Evolutionary conservation across 2,329 filamentous ascomycete genomes (phyloP).

Genomic region (Colletotrichum chrysophilum): DNA sequence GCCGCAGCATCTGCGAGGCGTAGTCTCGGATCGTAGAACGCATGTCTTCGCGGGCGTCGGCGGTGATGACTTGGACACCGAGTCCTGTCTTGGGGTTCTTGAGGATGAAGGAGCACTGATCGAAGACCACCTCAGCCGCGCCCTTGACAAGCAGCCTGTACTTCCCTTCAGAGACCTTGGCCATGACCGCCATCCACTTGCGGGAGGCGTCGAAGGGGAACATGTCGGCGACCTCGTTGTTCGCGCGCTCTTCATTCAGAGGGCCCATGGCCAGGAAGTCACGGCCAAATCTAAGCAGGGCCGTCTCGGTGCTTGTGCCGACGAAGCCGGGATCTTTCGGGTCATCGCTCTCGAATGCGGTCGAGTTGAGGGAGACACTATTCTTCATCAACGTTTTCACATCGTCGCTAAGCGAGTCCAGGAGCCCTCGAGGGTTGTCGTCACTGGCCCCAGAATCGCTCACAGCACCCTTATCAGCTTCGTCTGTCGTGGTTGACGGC

Average conservation of each 20-base stretch:
- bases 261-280: slow-evolving; percentile 53
- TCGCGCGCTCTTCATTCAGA: slow-evolving; percentile 50
- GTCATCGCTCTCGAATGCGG: slow-evolving; percentile 56
- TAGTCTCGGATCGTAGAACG: slow-evolving; percentile 51
- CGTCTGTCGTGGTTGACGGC: not conserved
- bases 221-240: slow-evolving; percentile 50
- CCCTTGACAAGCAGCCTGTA: slow-evolving; percentile 62
- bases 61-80: slow-evolving; percentile 30
- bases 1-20: slow-evolving; percentile 70
- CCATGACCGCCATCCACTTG: slow-evolving; percentile 62
- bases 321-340: slow-evolving; percentile 44
- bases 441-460: slow-evolving; percentile 30
- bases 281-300: slow-evolving; percentile 54
- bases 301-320: slow-evolving; percentile 62
- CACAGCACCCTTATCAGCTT: slow-evolving; percentile 28
- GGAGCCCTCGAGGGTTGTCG: slow-evolving; percentile 4
- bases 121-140: slow-evolving; percentile 60
- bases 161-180: slow-evolving; percentile 48
- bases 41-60: slow-evolving; percentile 35
- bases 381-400: slow-evolving; percentile 42
- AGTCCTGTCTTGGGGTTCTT: slow-evolving; percentile 47
- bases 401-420: slow-evolving; percentile 34
- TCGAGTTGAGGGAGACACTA: slow-evolving; percentile 53
- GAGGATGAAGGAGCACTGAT: slow-evolving; percentile 46
- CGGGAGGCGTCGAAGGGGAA: slow-evolving; percentile 59